Evolutionary conservation across 2,329 filamentous ascomycete species (phyloP), one percentile per base, ranked within the genome.

Genomic region (Shiraia sp.): DNA sequence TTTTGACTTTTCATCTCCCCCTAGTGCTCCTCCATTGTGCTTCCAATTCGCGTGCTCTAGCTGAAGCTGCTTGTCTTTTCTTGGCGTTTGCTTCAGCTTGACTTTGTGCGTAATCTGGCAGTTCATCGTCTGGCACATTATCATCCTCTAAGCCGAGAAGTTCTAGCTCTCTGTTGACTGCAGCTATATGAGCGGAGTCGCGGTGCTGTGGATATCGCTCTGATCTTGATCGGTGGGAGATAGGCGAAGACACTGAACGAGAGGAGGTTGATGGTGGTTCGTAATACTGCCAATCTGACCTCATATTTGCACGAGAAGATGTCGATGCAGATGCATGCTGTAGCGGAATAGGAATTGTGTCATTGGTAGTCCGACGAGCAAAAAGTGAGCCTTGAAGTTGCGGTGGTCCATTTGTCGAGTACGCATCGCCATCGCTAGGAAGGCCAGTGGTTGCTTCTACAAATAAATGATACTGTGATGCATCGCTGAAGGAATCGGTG

Each of bases 41-140:
- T 38, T 75, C 72, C 44, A 77, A 43, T 42, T 77, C 74, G 39
- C 69, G 59, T 32, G 74, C 74, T 45, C 74, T 57, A 24, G 67
- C 62, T 10, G 69, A 61, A n/a, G 73, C 74, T 46, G 72, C 72
- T 10, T 52, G 51, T 23, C 73, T 57, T 40, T 65, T 71, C 31
- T 47, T 57, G 7, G 61, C 66, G 19, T 68, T 66, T 51, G 72
- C 73, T 45, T 76, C 70, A 10, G 71, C 72, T 53, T 77, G 74
- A 42, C 72, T 75, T 41, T 72, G 65, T 17, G 71, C 73, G 45
- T 77, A 77, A 46, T 75, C 66, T 0, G 74, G 74, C 10, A 76
- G 47, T 45, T 77, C 71, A 29, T 66, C 64, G 3, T 60, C 53
- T 2, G 44, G 48, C n/a, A 49, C 51, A 10, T 64, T 60, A 14